These are phyloP conservation scores for Camelina sativa DNA, from an alignment of 345 rosid species.

Conservation along the genomic window DNA sequence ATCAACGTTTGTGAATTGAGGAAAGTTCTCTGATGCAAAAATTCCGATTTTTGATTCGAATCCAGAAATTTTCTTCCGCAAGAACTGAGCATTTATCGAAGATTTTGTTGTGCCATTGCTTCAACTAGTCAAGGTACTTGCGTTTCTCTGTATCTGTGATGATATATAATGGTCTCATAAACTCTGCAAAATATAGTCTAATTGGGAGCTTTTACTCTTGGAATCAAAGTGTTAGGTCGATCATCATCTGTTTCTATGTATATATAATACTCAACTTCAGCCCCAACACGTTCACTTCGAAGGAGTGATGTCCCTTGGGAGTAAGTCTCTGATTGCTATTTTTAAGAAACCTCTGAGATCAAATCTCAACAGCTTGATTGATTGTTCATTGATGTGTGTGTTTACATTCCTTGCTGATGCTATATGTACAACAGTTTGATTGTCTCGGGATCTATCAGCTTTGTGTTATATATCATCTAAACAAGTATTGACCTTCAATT, in stretches of 20 bases:
- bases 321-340: too few relatives aligned
- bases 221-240: slow-evolving; percentile 23
- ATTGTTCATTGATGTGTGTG: too few relatives aligned
- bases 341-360: too few relatives aligned
- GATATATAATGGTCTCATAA: not conserved
- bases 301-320: slow-evolving; percentile 43
- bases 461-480: slow-evolving; percentile 7
- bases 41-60: not conserved
- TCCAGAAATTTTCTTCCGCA: slow-evolving; percentile 51
- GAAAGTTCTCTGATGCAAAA: slow-evolving; percentile 11
- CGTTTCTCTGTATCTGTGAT: slow-evolving; percentile 1
- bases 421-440: too few relatives aligned
- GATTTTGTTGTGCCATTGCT: slow-evolving; percentile 49
- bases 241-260: slow-evolving; percentile 21
- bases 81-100: slow-evolving; percentile 54
- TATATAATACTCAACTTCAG: slow-evolving; percentile 54
- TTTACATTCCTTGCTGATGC: too few relatives aligned
- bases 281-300: slow-evolving; percentile 60
- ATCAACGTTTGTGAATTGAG: not conserved
- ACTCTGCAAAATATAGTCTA: not conserved
- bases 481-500: not conserved
- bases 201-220: not conserved
- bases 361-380: too few relatives aligned
- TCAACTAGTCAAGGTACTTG: slow-evolving; percentile 43
- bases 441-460: not conserved